Evolutionary conservation across 257 asterid species (phyloP), one percentile per base, ranked within the genome.

Genomic region (Anisodus acutangulus): DNA sequence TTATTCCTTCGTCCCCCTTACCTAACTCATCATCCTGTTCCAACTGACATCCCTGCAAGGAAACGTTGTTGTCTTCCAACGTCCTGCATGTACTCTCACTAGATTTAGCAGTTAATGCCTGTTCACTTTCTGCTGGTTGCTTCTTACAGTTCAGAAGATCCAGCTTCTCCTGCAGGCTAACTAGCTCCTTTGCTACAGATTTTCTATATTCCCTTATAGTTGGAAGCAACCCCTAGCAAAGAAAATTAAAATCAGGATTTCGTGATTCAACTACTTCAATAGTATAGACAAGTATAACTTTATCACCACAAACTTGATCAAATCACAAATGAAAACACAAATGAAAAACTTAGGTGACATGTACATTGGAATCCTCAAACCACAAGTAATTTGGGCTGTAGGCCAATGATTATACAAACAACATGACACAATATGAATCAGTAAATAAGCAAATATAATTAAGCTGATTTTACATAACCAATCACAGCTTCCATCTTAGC

Each of bases 181-280:
- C 97, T 59, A 92, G 95, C 76, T 93, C 93, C 80, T 85, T 92
- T 17, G 91, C 94, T 78, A 90, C 89, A 11, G 92, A 91, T 87
- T 92, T 95, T 83, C 98, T 87, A 16, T 85, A 76, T 26, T 91
- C 97, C 84, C 93, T 91, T 35, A 89, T 81, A 85, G 89, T 89
- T 3, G 96, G 94, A 76, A 87, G 92, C 88, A 92, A 71, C 41
- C 94, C 98, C 98, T 94, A 86, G 57, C 35, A 60, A 45, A 72
- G 19, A 76, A 47, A 31, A 31, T 31, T 31, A 31, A 31, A 31
- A 31, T 31, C 35, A 31, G 35, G 35, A 31, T 31, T 31, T 31
- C 35, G 35, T 31, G 35, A 31, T 31, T 31, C 35, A 31, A 31
- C 35, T 31, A 31, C 62, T 64, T 41, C 12, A 51, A 76, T 16